A percentile compares a stretch with the other conserved stretches of the same genome.
Evolutionary conservation across 2,329 filamentous ascomycete genomes (phyloP).

Genomic region (Arthrobotrys pseudoclavata): DNA sequence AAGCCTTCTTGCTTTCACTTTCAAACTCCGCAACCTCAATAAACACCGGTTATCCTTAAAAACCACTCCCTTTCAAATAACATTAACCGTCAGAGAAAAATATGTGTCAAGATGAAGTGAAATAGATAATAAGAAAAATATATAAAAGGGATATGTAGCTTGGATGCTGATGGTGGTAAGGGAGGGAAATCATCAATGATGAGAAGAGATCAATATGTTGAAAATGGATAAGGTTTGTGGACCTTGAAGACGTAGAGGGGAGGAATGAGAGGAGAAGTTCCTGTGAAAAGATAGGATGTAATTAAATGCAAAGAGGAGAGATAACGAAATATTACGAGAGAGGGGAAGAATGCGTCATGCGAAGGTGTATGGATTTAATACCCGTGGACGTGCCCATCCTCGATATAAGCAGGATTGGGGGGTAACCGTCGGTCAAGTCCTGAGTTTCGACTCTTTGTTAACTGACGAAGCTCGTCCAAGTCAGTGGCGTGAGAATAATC

Average conservation of each 20-base stretch:
- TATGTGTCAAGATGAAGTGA: conserved; percentile 50
- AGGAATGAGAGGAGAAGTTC: conserved; percentile 8
- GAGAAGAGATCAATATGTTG: conserved; percentile 52
- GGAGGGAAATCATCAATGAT: conserved; percentile 52
- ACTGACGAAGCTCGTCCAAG: conserved; percentile 54
- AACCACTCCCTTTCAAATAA: conserved; percentile 53
- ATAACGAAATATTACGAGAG: not conserved
- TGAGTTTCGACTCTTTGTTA: conserved; percentile 57
- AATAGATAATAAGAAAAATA: conserved; percentile 38
- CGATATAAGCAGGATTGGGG: conserved; percentile 54
- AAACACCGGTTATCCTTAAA: conserved; percentile 55
- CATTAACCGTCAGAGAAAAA: conserved; percentile 50
- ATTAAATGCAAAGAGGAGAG: conserved; percentile 6
- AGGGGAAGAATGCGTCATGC: conserved; percentile 6
- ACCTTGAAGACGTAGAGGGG: not conserved
- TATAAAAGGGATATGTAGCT: conserved; percentile 40
- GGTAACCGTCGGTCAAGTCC: conserved; percentile 58
- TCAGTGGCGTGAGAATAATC: conserved; percentile 40
- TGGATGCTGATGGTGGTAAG: conserved; percentile 16
- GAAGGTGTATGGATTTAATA: conserved; percentile 7
- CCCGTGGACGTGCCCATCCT: conserved; percentile 22
- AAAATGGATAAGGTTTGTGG: not conserved
- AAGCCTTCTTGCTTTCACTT: conserved; percentile 56
- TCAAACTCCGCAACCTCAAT: conserved; percentile 58
- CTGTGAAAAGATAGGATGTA: not conserved